Conservation (phyloP, 2,329 filamentous ascomycete genomes). For the Intubia oerlemansii region DNA sequence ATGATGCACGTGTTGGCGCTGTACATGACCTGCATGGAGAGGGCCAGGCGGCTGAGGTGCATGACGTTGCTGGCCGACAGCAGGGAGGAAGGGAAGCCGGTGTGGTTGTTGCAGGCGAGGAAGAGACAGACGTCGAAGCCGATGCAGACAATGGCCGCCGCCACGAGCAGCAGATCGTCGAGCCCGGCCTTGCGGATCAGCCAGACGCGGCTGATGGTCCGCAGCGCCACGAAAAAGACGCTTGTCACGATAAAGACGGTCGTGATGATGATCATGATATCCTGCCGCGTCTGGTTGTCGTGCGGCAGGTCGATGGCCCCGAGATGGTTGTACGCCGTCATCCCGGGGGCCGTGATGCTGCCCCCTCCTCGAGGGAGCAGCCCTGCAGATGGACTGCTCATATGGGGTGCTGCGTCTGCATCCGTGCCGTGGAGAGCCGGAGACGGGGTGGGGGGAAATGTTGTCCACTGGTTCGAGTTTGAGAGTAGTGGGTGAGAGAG, state of each 20-base stretch:
- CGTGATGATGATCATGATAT: neutral
- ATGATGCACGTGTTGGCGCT: conserved; percentile 17
- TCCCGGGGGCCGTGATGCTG: too few species aligned
- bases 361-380: too few species aligned
- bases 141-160: conserved; percentile 6
- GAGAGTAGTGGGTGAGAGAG: too few species aligned
- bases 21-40: conserved; percentile 19
- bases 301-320: too few species aligned
- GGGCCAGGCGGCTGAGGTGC: conserved; percentile 4
- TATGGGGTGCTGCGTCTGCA: too few species aligned
- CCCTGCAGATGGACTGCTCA: too few species aligned
- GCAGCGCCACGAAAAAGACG: conserved; percentile 6
- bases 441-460: too few species aligned
- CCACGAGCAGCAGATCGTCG: conserved; percentile 9
- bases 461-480: too few species aligned
- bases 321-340: too few species aligned
- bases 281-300: neutral
- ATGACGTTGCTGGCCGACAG: conserved; percentile 5
- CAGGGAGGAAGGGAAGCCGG: neutral
- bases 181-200: conserved; percentile 8
- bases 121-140: conserved; percentile 6
- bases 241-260: neutral
- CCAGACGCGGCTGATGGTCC: conserved; percentile 8
- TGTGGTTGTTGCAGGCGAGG: neutral
- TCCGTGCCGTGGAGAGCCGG: too few species aligned